Evolutionary conservation across 1,284 basidiomycete species (phyloP).

Genomic region (Athelia psychrophila): DNA sequence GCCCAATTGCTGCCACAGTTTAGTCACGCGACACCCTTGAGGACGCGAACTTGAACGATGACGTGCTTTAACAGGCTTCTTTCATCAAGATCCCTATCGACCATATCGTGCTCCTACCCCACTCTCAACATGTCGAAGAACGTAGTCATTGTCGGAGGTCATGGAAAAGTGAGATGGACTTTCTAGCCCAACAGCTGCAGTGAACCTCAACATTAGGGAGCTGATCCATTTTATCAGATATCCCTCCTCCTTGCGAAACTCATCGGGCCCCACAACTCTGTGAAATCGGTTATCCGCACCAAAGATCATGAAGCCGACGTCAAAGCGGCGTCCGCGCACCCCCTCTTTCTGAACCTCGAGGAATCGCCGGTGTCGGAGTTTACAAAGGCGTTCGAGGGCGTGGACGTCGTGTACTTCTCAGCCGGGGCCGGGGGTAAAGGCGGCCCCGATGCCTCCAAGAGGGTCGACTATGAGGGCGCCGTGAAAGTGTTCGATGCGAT

Average conservation of each 20-base stretch:
- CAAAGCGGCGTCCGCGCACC: slow-evolving; percentile 38
- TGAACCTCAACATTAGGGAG: neutral
- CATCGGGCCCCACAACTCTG: slow-evolving; percentile 39
- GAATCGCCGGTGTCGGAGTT: slow-evolving; percentile 47
- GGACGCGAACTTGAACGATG: too few relatives aligned
- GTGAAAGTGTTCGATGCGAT: slow-evolving; percentile 74
- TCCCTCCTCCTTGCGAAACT: slow-evolving; percentile 52
- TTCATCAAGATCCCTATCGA: too few relatives aligned
- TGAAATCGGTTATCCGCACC: slow-evolving; percentile 60
- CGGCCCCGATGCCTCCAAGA: slow-evolving; percentile 56
- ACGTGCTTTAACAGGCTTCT: too few relatives aligned
- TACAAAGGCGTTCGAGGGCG: slow-evolving; percentile 43
- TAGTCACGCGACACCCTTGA: too few relatives aligned
- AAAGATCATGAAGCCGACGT: slow-evolving; percentile 47
- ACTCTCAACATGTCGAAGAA: slow-evolving; percentile 24
- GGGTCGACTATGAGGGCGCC: slow-evolving; percentile 71
- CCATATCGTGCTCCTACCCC: too few relatives aligned
- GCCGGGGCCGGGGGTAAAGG: slow-evolving; percentile 74
- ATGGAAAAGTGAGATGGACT: slow-evolving; percentile 41
- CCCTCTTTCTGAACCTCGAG: slow-evolving; percentile 61
- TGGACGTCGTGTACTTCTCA: slow-evolving; percentile 61
- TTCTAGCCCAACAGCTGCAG: neutral
- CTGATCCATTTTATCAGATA: slow-evolving; percentile 31
- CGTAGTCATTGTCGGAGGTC: slow-evolving; percentile 48
- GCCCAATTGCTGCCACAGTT: too few relatives aligned